These are phyloP conservation scores for Linum usitatissimum DNA, from an alignment of 345 rosid species.

Conservation along the genomic window DNA sequence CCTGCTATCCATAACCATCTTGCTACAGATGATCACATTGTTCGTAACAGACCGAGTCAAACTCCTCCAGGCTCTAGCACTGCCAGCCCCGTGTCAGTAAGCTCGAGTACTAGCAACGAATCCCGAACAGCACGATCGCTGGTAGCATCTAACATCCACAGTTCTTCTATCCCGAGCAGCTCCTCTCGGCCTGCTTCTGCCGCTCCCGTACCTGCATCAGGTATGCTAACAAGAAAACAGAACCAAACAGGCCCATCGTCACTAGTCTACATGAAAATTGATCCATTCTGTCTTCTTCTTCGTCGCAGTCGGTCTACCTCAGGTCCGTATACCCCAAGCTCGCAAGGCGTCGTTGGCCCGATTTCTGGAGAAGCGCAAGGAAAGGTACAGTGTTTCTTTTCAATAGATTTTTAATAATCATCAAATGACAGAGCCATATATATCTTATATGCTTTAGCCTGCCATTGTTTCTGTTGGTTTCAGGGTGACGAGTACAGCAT, in stretches of 20 bases:
- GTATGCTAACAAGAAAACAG: no score
- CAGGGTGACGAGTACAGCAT: slow-evolving; percentile 11
- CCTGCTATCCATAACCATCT: neutral
- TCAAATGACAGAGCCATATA: no score
- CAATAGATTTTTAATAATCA: neutral
- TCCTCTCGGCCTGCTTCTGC: slow-evolving; percentile 10
- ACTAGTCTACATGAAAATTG: no score
- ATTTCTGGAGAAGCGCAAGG: slow-evolving; percentile 27
- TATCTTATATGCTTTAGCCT: no score
- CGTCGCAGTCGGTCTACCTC: slow-evolving; percentile 29
- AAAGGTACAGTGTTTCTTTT: slow-evolving; percentile 10
- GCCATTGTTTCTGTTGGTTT: neutral
- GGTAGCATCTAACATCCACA: slow-evolving; percentile 18
- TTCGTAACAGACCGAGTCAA: neutral
- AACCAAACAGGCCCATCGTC: no score
- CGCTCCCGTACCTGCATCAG: slow-evolving; percentile 10
- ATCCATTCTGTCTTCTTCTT: neutral
- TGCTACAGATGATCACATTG: slow-evolving; percentile 1
- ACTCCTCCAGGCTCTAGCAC: slow-evolving; percentile 12
- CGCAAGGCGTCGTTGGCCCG: slow-evolving; percentile 26
- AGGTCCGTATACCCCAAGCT: slow-evolving; percentile 24
- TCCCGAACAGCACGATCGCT: slow-evolving; percentile 1
- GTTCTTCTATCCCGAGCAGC: neutral
- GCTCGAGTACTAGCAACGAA: slow-evolving; percentile 24
- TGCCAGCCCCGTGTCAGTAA: slow-evolving; percentile 16